Evolutionary conservation across 2,329 filamentous ascomycete species (phyloP), one percentile per base, ranked within the genome.

Genomic region (Botrytis squamosa): DNA sequence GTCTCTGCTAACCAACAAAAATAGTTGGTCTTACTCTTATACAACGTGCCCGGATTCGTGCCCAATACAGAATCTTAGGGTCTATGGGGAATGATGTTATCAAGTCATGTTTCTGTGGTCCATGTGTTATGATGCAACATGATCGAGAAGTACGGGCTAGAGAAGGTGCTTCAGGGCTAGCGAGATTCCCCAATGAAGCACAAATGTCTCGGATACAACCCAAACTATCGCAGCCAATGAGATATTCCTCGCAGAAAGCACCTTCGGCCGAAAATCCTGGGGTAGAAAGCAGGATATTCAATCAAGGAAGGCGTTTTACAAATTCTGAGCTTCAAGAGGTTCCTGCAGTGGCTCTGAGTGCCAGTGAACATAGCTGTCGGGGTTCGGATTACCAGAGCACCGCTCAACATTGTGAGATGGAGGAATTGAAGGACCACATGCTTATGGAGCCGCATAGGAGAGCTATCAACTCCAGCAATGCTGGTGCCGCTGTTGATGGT

Each of bases 111-210:
- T 85, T 83, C 74, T 86, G 84, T 75, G 81, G 81, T 20, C 82
- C 81, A 66, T 85, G 84, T 73, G 80, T 81, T 16, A 79, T 82
- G 1, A 82, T 85, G 70, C 83, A 85, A 76, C 83, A 83, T 75
- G 85, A 86, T 77, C 80, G 83, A 49, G 85, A 86, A 76, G 79
- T 86, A 7, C 80, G 80, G 68, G 80, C 79, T 18, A 79, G 85
- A 70, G 84, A 86, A 77, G 83, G 79, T 18, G 72, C 77, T n/a
- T 55, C 72, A n/a, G 77, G 63, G 10, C 73, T 73, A 38, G 62
- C 59, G 52, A 70, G 70, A 55, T 49, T 71, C 42, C 33, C 71
- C 42, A 60, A 40, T 36, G n/a, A 40, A 25, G 52, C 42, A 55
- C 62, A 71, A n/a, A 55, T 65, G 36, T 42, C 33, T 46, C 52